These are phyloP conservation scores for Vigna trinervia DNA, from an alignment of 306 rosid species.

Conservation along the genomic window DNA sequence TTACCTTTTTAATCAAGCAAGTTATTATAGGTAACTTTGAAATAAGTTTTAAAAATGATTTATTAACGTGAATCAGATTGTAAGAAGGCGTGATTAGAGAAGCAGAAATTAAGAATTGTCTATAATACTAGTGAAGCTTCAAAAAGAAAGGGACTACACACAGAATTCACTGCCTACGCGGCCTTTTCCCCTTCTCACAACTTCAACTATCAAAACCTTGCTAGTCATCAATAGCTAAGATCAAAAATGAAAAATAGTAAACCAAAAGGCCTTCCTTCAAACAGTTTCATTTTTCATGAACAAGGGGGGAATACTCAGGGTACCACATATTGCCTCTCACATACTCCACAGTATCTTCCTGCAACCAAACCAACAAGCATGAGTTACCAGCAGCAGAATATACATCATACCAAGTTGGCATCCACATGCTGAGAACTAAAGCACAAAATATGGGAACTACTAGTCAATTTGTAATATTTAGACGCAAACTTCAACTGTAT, in stretches of 20 bases:
- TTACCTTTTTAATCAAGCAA: no score
- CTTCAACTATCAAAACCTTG: conserved; percentile 35
- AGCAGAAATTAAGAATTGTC: background rate
- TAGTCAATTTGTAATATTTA: conserved; percentile 8
- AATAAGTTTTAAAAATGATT: no score
- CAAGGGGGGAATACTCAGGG: conserved; percentile 85
- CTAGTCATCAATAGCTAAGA: conserved; percentile 34
- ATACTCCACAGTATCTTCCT: conserved; percentile 74
- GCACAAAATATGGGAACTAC: conserved; percentile 5
- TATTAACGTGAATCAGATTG: no score
- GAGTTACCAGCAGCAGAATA: conserved; percentile 18
- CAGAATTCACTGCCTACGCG: background rate
- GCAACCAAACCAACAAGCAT: conserved; percentile 49
- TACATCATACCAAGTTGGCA: no score
- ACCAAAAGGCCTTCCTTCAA: conserved; percentile 40
- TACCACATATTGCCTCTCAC: conserved; percentile 76
- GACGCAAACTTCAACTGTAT: conserved; percentile 14
- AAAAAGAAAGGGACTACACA: background rate
- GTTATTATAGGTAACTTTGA: no score
- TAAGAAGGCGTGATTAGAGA: background rate
- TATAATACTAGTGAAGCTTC: background rate
- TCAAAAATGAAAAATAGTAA: conserved; percentile 19
- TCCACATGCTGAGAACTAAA: conserved; percentile 4
- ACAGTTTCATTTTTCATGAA: conserved; percentile 68
- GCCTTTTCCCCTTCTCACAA: conserved; percentile 21